These are phyloP conservation scores for Aspergillus pseudotamarii DNA, from an alignment of 2,329 filamentous ascomycete genomes.

Conservation along the genomic window DNA sequence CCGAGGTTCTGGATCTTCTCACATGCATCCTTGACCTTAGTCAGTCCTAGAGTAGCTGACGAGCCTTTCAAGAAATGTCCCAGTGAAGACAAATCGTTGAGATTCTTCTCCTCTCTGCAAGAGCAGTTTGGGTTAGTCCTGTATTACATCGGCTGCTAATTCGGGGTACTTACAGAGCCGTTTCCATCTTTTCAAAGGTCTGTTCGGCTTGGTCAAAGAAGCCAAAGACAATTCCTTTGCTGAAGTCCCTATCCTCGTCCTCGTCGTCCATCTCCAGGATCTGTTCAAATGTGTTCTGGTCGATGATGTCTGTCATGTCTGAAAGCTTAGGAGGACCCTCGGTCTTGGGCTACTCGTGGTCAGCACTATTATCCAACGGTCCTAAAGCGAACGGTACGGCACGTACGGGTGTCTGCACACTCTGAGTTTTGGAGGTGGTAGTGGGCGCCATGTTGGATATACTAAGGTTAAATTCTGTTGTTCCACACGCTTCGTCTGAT, in stretches of 20 bases:
- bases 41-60: conserved; percentile 87
- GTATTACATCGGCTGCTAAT: neutral
- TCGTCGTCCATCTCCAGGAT: conserved; percentile 99
- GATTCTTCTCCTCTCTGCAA: conserved; percentile 66
- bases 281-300: conserved; percentile 81
- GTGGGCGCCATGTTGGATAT: conserved; percentile 30
- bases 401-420: conserved; percentile 30
- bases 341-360: conserved; percentile 40
- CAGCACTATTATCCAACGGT: neutral
- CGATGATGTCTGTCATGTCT: conserved; percentile 75
- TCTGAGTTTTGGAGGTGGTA: conserved; percentile 32
- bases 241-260: conserved; percentile 85
- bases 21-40: conserved; percentile 88
- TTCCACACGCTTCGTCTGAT: neutral
- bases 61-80: conserved; percentile 98
- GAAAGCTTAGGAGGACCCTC: conserved; percentile 50
- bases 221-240: conserved; percentile 80
- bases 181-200: conserved; percentile 85
- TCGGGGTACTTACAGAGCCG: conserved; percentile 68
- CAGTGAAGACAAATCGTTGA: conserved; percentile 75
- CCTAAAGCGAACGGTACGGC: neutral
- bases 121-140: neutral
- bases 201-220: conserved; percentile 90
- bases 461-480: neutral
- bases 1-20: conserved; percentile 97